These are phyloP conservation scores for Scutellaria galericulata DNA, from an alignment of 257 asterid genomes.

Conservation along the genomic window DNA sequence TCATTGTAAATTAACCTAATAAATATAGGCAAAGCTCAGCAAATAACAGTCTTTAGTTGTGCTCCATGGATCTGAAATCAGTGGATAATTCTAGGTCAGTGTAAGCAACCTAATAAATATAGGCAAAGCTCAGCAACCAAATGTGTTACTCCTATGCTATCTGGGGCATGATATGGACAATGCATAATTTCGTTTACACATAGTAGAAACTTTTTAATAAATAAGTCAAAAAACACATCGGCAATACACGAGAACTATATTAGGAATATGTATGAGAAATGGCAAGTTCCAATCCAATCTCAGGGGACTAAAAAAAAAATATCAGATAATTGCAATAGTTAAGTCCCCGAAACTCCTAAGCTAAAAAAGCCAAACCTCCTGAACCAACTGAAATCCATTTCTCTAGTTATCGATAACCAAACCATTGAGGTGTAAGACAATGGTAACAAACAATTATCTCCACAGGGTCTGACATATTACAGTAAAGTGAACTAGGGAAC, in stretches of 20 bases:
- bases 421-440: not conserved
- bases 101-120: not conserved
- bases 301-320: no score
- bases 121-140: not conserved
- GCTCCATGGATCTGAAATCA: not conserved
- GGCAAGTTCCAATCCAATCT: no score
- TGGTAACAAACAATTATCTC: not conserved
- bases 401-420: not conserved
- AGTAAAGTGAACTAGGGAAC: slow-evolving; percentile 1
- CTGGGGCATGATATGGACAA: not conserved
- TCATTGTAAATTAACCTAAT: not conserved
- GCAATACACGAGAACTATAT: no score
- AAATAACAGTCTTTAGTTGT: not conserved
- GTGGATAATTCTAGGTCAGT: not conserved
- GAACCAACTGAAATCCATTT: not conserved
- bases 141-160: not conserved
- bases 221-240: no score
- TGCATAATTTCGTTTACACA: not conserved
- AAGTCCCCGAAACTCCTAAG: slow-evolving; percentile 8
- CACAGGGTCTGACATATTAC: not conserved
- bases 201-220: no score
- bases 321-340: not conserved
- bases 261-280: no score
- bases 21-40: no score
- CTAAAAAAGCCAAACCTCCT: not conserved